These are phyloP conservation scores for Ogataea paradorogensis DNA, from an alignment of 805 yeast genomes.

Conservation along the genomic window DNA sequence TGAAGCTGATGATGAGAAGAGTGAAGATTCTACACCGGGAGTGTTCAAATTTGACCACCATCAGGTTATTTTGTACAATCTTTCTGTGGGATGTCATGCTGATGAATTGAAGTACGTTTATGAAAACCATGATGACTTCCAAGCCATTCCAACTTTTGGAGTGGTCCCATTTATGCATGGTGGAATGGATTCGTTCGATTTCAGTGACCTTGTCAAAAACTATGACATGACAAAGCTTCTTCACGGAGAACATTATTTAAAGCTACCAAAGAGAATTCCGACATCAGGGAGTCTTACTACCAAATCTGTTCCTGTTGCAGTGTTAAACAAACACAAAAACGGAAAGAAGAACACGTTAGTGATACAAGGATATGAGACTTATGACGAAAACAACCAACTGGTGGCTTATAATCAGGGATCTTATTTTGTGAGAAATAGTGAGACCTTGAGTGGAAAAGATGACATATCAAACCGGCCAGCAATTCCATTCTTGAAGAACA, in stretches of 20 bases:
- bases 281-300: conserved; percentile 63
- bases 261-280: conserved; percentile 74
- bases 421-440: conserved; percentile 75
- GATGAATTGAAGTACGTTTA: conserved; percentile 74
- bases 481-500: conserved; percentile 57
- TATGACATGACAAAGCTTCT: conserved; percentile 86
- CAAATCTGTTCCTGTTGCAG: conserved; percentile 63
- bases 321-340: conserved; percentile 67
- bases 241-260: conserved; percentile 94
- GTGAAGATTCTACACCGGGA: conserved; percentile 35
- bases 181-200: conserved; percentile 52
- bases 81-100: conserved; percentile 84
- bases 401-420: conserved; percentile 82
- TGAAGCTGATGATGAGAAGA: conserved; percentile 42
- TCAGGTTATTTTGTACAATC: conserved; percentile 78
- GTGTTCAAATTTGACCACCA: conserved; percentile 59
- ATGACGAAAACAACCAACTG: conserved; percentile 66
- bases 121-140: conserved; percentile 75
- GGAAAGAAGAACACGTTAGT: conserved; percentile 65
- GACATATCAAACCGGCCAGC: conserved; percentile 43
- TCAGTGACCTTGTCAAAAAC: conserved; percentile 63
- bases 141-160: conserved; percentile 85
- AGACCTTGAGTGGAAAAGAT: conserved; percentile 52
- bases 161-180: conserved; percentile 81
- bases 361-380: conserved; percentile 68